Evolutionary conservation across 139 green algal species (phyloP), one percentile per base, ranked within the genome.

Genomic region (Picochlorum sp.): DNA sequence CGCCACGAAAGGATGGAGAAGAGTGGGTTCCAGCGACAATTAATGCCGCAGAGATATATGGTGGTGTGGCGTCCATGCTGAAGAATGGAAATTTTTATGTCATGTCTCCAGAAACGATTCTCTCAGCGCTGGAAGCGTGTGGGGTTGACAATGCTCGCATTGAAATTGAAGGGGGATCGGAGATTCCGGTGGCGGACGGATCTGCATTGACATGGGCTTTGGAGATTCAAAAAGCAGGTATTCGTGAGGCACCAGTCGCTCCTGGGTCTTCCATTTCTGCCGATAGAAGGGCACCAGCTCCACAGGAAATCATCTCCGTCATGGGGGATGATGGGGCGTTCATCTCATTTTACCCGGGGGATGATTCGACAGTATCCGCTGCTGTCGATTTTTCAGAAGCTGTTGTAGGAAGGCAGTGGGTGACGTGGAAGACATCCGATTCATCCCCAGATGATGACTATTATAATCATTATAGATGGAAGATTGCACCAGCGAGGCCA

Each of bases 331-430:
- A 91, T 38, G 51, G 47, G n/a, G 62, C 78, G 0, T 97, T 89
- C 63, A 77, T 96, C 23, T 76, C 67, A 14, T 76, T 93, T 41
- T 77, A 85, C 45, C 90, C 90, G 3, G 79, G 78, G 3, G 61
- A 74, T 28, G 52, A 44, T 47, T 28, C 49, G 10, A 44, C 45
- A 21, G 51, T 87, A 2, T 91, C 74, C 4, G 81, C 74, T 6
- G 88, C 88, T 6, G 68, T 95, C 9, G 83, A 95, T 67, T 72
- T 79, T 24, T n/a, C n/a, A 2, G 81, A 71, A 38, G 44, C 78
- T 5, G 66, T 94, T 18, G 86, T 97, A 24, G 90, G 90, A n/a
- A 81, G 72, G 49, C 90, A 97, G 74, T 97, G 90, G 89, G 70
- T 77, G 11, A 87, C 73, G 4, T 97, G 89, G 87, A 71, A 50